Evolutionary conservation across 2,329 filamentous ascomycete species (phyloP).

Genomic region (Arthrobotrys sinensis): DNA sequence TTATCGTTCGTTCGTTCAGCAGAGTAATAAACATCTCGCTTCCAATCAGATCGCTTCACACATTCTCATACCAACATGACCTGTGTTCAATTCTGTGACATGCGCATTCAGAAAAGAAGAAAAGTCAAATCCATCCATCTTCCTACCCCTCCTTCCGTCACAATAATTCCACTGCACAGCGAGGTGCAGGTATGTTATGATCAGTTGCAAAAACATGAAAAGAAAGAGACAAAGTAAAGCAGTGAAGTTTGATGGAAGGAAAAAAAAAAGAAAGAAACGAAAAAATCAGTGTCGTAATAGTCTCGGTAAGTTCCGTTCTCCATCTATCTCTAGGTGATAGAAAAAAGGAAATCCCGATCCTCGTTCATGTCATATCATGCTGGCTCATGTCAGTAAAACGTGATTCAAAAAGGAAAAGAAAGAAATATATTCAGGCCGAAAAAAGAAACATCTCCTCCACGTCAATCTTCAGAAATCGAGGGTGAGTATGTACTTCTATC

Average conservation of each 20-base stretch:
- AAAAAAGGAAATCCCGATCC: constrained; percentile 63
- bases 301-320: constrained; percentile 40
- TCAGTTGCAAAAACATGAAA: constrained; percentile 5
- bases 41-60: constrained; percentile 20
- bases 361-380: constrained; percentile 65
- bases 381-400: constrained; percentile 66
- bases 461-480: constrained; percentile 40
- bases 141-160: background rate
- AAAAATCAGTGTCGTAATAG: constrained; percentile 17
- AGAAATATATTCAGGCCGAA: constrained; percentile 62
- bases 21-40: constrained; percentile 21
- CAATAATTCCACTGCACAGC: background rate
- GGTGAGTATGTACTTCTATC: constrained; percentile 62
- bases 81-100: constrained; percentile 26
- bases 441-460: constrained; percentile 60
- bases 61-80: constrained; percentile 15
- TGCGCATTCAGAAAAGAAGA: constrained; percentile 22
- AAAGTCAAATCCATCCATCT: background rate
- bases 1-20: constrained; percentile 6
- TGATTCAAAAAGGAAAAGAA: constrained; percentile 63
- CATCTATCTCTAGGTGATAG: constrained; percentile 53
- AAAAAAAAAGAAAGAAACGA: constrained; percentile 31
- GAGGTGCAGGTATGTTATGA: background rate
- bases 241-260: constrained; percentile 19
- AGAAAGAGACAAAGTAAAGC: constrained; percentile 36